A percentile compares a stretch with the other conserved stretches of the same genome.
Conservation (phyloP, 2,329 filamentous ascomycete species). For the Diplodia intermedia region DNA sequence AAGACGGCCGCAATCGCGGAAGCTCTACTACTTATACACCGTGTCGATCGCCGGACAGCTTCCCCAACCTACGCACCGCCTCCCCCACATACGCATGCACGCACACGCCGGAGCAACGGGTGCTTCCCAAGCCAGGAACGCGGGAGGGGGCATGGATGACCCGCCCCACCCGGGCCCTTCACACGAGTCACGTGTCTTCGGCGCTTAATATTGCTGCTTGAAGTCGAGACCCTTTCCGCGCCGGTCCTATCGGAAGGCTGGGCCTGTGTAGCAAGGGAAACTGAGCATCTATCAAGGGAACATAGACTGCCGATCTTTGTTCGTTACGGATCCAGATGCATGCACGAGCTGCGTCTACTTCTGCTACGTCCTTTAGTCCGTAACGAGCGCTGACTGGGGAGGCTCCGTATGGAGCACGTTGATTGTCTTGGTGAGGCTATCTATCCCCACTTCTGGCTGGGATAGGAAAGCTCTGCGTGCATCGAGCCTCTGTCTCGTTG, state of each 20-base stretch:
- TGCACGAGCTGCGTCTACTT: neutral
- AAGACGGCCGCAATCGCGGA: neutral
- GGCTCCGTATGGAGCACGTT: neutral
- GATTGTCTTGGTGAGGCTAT: neutral
- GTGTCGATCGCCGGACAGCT: slow-evolving; percentile 6
- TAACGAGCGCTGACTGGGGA: neutral
- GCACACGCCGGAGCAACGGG: slow-evolving; percentile 6
- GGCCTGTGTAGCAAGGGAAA: neutral
- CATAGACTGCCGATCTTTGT: neutral
- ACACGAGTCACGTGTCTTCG: neutral
- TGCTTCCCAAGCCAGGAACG: slow-evolving; percentile 15
- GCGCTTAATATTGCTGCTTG: slow-evolving; percentile 20
- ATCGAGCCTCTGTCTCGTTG: neutral
- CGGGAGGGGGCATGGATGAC: neutral
- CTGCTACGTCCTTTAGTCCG: neutral
- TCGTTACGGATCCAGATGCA: slow-evolving; percentile 7
- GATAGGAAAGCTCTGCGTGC: neutral
- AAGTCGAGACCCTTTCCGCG: neutral
- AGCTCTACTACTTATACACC: slow-evolving; percentile 10
- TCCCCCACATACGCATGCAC: neutral
- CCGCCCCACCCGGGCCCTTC: neutral
- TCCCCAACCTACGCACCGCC: neutral
- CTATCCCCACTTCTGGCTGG: neutral
- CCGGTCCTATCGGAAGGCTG: neutral
- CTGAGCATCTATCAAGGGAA: neutral